Conservation (phyloP, 805 yeast genomes). For the Candida krabiensis region DNA sequence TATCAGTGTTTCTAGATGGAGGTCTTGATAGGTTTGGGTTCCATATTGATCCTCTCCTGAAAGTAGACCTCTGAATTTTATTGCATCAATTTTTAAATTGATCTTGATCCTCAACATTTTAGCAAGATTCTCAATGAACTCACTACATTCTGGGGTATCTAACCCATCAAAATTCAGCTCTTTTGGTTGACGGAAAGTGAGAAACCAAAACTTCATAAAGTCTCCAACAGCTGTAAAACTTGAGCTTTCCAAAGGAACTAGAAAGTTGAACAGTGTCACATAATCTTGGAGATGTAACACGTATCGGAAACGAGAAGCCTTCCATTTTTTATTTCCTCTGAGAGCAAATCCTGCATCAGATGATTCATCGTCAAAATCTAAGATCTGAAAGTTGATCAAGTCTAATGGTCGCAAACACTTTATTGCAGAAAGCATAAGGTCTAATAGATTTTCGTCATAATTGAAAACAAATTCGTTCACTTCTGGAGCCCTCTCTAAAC, state of each 20-base stretch:
- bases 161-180: conserved; percentile 19
- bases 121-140: conserved; percentile 11
- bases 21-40: not conserved
- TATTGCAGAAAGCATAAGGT: conserved; percentile 4
- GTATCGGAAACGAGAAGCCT: conserved; percentile 15
- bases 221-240: conserved; percentile 11
- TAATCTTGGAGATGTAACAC: conserved; percentile 20
- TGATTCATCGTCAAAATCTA: conserved; percentile 18
- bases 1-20: conserved; percentile 20
- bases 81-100: conserved; percentile 11
- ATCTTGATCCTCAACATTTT: conserved; percentile 8
- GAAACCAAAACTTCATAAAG: conserved; percentile 17
- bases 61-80: conserved; percentile 8
- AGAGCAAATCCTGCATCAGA: conserved; percentile 16
- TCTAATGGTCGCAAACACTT: conserved; percentile 17
- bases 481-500: not conserved
- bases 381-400: conserved; percentile 15
- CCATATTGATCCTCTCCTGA: not conserved
- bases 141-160: conserved; percentile 14
- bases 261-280: conserved; percentile 19
- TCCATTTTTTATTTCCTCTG: conserved; percentile 9
- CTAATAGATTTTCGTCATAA: conserved; percentile 3
- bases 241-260: conserved; percentile 19
- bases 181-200: conserved; percentile 16
- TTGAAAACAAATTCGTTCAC: conserved; percentile 6